A percentile compares a stretch with the other conserved stretches of the same genome.
These are phyloP conservation scores for Saururus chinensis DNA, from an alignment of 164 flowering plant genomes.

Conservation along the genomic window DNA sequence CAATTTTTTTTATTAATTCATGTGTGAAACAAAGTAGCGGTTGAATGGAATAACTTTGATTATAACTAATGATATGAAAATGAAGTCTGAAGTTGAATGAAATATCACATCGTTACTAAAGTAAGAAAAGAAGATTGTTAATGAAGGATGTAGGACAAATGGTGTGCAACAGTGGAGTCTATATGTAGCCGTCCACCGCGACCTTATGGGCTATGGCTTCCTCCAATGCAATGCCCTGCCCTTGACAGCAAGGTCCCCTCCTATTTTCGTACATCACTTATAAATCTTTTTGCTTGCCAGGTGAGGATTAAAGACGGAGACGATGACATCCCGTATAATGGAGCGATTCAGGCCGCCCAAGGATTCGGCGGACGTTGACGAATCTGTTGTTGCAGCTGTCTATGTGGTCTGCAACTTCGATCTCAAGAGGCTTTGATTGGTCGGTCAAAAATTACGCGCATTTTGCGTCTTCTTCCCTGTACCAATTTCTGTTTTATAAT, in stretches of 20 bases:
- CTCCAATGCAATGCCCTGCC: slow-evolving; percentile 44
- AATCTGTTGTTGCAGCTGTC: slow-evolving; percentile 72
- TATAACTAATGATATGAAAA: too few relatives aligned
- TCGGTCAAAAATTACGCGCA: slow-evolving; percentile 2
- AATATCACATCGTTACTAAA: too few relatives aligned
- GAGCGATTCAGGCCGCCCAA: slow-evolving; percentile 72
- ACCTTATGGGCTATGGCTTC: slow-evolving; percentile 31
- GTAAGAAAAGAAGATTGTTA: too few relatives aligned
- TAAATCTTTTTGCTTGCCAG: slow-evolving; percentile 12
- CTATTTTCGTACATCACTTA: neutral
- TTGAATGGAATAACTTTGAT: too few relatives aligned
- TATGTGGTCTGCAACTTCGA: slow-evolving; percentile 55
- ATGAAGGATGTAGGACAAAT: too few relatives aligned
- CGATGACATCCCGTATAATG: slow-evolving; percentile 33
- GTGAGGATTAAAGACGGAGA: slow-evolving; percentile 41
- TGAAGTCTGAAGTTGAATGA: too few relatives aligned
- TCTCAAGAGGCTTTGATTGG: slow-evolving; percentile 52
- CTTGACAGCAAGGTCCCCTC: slow-evolving; percentile 40
- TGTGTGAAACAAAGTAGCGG: too few relatives aligned
- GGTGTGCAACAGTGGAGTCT: too few relatives aligned
- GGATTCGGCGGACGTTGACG: slow-evolving; percentile 77
- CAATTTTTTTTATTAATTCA: too few relatives aligned
- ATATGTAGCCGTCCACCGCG: slow-evolving; percentile 21
- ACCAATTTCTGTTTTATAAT: too few relatives aligned
- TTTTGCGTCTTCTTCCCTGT: neutral